Evolutionary conservation across 176 grass and related monocot genomes (phyloP).

Genomic region (Lolium perenne): DNA sequence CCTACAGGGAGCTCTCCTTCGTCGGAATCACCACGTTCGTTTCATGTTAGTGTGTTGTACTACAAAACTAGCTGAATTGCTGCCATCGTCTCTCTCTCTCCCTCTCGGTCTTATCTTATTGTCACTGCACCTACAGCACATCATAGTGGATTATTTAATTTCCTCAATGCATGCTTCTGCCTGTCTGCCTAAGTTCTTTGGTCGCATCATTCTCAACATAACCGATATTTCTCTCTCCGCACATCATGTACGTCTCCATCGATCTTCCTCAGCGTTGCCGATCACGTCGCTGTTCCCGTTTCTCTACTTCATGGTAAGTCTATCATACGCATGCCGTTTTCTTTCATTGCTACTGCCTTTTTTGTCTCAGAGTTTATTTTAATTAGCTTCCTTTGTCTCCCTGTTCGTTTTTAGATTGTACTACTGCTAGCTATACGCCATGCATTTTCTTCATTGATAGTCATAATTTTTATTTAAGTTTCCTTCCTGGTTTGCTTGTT

Average conservation of each 20-base stretch:
- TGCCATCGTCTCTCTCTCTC: neutral
- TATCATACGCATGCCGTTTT: neutral
- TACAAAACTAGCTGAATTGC: neutral
- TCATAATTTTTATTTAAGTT: too few species aligned
- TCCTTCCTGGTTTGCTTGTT: too few species aligned
- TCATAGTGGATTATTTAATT: neutral
- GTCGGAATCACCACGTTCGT: constrained; percentile 51
- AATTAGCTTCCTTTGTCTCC: neutral
- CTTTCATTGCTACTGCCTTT: neutral
- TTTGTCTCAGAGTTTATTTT: neutral
- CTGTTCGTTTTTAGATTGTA: neutral
- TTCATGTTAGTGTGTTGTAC: constrained; percentile 23
- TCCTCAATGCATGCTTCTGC: neutral
- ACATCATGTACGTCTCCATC: neutral
- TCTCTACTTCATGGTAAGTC: constrained; percentile 92
- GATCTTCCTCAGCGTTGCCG: constrained; percentile 67
- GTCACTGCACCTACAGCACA: neutral
- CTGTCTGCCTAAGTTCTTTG: neutral
- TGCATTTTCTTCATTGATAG: too few species aligned
- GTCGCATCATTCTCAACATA: neutral
- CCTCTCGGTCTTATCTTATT: constrained; percentile 11
- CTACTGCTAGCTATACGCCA: neutral
- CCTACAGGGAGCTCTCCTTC: constrained; percentile 61
- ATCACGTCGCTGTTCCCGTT: constrained; percentile 77
- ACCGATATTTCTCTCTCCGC: neutral